A percentile compares a stretch with the other conserved stretches of the same genome.
Evolutionary conservation across 192 early-diverging fungal species (phyloP).

Genomic region (Coemansia biformis): DNA sequence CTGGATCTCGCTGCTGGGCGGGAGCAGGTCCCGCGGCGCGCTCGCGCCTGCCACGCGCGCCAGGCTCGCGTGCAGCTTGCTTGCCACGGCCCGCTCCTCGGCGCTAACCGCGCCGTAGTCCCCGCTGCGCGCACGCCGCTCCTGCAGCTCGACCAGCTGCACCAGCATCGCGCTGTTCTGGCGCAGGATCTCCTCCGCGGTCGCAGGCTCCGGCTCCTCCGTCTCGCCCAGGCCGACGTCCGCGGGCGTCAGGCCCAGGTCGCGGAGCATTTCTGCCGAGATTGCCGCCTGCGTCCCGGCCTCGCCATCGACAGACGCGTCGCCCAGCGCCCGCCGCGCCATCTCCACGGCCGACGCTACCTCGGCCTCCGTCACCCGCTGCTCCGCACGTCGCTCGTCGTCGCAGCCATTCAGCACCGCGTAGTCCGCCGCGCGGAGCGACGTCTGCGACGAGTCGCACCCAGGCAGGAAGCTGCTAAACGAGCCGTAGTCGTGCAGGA

Average conservation of each 20-base stretch:
- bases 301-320: not conserved
- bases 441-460: slow-evolving; percentile 25
- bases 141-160: slow-evolving; percentile 29
- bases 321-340: slow-evolving; percentile 10
- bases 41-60: slow-evolving; percentile 17
- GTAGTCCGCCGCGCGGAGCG: slow-evolving; percentile 9
- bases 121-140: slow-evolving; percentile 18
- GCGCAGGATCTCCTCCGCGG: slow-evolving; percentile 22
- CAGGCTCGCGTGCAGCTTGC: slow-evolving; percentile 23
- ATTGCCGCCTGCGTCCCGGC: not conserved
- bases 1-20: slow-evolving; percentile 28
- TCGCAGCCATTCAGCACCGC: slow-evolving; percentile 1
- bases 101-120: slow-evolving; percentile 19
- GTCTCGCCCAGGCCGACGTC: slow-evolving; percentile 14
- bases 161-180: slow-evolving; percentile 26
- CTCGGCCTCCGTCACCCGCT: slow-evolving; percentile 3
- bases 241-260: slow-evolving; percentile 12
- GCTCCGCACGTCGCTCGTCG: not conserved
- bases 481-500: slow-evolving; percentile 17
- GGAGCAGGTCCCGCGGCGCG: slow-evolving; percentile 18
- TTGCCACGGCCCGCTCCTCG: slow-evolving; percentile 25
- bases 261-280: slow-evolving; percentile 9
- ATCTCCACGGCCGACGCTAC: slow-evolving; percentile 15
- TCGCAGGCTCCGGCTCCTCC: slow-evolving; percentile 1
- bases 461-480: slow-evolving; percentile 43